A percentile compares a stretch with the other conserved stretches of the same genome.
Conservation (phyloP, 1,284 basidiomycete species). For the Earliella scabrosa region DNA sequence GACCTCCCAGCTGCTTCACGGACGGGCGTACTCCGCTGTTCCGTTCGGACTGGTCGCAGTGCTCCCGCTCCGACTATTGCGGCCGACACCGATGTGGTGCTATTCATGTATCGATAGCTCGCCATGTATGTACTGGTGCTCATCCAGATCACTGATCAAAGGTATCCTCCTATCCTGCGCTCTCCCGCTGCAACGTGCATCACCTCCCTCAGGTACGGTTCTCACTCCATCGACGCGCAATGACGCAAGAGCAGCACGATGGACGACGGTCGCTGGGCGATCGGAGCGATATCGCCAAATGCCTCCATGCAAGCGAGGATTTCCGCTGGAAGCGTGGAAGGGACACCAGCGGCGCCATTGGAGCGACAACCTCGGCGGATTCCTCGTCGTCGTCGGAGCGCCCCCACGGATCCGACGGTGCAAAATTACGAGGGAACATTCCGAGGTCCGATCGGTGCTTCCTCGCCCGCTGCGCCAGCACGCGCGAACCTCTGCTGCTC, state of each 20-base stretch:
- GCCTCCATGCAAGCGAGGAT: background rate
- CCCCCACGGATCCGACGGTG: background rate
- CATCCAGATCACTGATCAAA: background rate
- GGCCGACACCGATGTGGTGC: background rate
- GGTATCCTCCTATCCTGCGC: background rate
- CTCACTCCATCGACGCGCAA: background rate
- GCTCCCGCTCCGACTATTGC: background rate
- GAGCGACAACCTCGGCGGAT: slow-evolving; percentile 1
- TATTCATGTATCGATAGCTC: slow-evolving; percentile 3
- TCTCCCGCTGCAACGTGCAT: background rate
- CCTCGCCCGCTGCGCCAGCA: background rate
- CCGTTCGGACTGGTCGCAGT: background rate
- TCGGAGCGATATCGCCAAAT: background rate
- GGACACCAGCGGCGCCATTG: background rate
- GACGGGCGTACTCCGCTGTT: background rate
- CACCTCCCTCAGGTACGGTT: background rate
- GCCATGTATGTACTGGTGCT: background rate
- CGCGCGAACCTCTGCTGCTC: background rate
- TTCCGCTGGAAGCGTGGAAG: background rate
- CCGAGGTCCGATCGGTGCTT: background rate
- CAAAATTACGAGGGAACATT: background rate
- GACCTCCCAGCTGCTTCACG: background rate
- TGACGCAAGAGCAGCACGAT: background rate
- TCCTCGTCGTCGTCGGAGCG: background rate
- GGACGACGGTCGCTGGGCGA: background rate